Evolutionary conservation across 192 early-diverging fungal genomes (phyloP), one percentile per base, ranked within the genome.

Genomic region (Pecoramyces ruminantium): DNA sequence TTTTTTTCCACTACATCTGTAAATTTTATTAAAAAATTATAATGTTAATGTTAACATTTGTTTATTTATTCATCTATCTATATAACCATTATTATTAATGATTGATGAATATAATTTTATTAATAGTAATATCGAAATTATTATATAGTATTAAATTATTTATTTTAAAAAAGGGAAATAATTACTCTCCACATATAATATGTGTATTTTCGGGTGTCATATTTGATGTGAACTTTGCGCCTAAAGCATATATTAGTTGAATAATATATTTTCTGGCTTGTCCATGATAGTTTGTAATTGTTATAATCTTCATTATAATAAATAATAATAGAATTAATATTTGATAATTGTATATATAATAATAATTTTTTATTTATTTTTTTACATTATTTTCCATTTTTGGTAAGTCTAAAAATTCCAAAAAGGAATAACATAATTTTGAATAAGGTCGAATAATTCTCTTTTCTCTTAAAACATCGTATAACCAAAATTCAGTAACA

Each of bases 171-270:
- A 16, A 81, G 21, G 4, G 13, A n/a, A 8, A 29, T 38, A 80
- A 81, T 79, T 87, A 92, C 88, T 83, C 82, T 79, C 90, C 89
- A 30, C 93, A 93, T 1, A 96, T 89, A 78, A 96, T 81, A 83
- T 95, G 94, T 1, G 94, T 96, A 34, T 92, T 94, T 18, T 86
- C 86, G 13, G 81, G 78, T 51, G 92, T 89, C 84, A 96, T 83
- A 6, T 86, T 83, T 13, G 89, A 85, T 25, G 92, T 93, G 81
- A 88, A 94, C 78, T 79, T 84, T 4, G 87, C 93, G 13, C 95
- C 95, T 38, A 91, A 81, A 0, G 86, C 86, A 21, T 84, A 77
- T 30, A 94, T 85, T 85, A 96, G 84, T 15, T 86, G 85, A 17
- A 86, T 85, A 13, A 96, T 83, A 84, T 93, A 93, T 38, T 89